phyloP scores from a whole-genome alignment of 495 filamentous ascomycete genomes.

The Neurospora cerealis region DNA sequence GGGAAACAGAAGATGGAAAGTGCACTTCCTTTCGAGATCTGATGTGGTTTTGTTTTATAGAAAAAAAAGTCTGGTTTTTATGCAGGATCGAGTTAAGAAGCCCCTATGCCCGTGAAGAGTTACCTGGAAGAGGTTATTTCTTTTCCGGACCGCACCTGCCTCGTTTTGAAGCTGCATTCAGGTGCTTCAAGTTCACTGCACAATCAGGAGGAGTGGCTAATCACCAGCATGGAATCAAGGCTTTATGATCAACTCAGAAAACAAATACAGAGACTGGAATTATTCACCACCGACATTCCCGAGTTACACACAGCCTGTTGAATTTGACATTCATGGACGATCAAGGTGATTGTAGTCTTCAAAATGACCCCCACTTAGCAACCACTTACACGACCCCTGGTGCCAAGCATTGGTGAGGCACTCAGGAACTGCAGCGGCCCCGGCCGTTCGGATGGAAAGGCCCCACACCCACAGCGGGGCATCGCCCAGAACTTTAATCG shows the following conservation, averaged over 20 bases:
- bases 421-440: not conserved
- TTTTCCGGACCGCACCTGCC: not conserved
- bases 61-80: not conserved
- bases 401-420: not conserved
- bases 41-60: not conserved
- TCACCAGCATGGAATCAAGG: not conserved
- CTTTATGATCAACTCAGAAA: not conserved
- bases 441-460: not conserved
- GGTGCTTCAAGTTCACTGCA: not conserved
- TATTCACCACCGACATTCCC: not conserved
- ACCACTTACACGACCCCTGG: not conserved
- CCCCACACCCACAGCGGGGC: not conserved
- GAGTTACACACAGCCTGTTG: not conserved
- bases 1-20: not conserved
- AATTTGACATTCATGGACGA: not conserved
- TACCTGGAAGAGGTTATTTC: not conserved
- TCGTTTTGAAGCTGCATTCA: not conserved
- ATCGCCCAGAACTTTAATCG: constrained; percentile 15
- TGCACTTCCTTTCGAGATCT: not conserved
- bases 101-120: not conserved
- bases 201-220: not conserved
- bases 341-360: not conserved
- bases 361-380: not conserved
- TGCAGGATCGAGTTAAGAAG: not conserved
- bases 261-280: too few relatives aligned